Percentiles rank a stretch among this genome's conserved stretches.
Evolutionary conservation across 2,329 filamentous ascomycete genomes (phyloP).

Genomic region (Fusarium marasasianum): DNA sequence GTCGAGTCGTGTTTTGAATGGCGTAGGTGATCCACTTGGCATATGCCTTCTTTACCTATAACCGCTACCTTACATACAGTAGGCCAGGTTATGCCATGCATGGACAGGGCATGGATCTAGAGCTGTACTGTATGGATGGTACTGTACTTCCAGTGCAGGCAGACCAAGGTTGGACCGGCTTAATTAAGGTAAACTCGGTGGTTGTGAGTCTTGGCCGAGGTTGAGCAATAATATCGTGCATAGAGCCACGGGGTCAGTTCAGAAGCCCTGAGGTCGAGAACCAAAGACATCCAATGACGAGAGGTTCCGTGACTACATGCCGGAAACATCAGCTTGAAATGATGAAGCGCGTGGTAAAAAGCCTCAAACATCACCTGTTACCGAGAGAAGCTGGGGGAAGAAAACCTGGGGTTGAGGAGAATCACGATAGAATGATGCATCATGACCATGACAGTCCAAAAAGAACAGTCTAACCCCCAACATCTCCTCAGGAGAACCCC

Average conservation of each 20-base stretch:
- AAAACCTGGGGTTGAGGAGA: constrained; percentile 21
- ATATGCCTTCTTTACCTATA: constrained; percentile 13
- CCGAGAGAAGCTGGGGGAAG: neutral
- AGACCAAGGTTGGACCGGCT: neutral
- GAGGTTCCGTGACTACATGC: neutral
- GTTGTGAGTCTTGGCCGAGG: constrained; percentile 6
- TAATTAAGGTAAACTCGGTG: neutral
- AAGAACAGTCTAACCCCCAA: constrained; percentile 5
- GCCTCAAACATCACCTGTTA: constrained; percentile 17
- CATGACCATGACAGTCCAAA: neutral
- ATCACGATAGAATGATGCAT: constrained; percentile 27
- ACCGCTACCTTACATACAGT: constrained; percentile 8
- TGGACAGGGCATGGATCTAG: constrained; percentile 16
- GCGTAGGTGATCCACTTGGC: constrained; percentile 24
- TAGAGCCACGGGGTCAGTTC: constrained; percentile 26
- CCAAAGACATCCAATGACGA: constrained; percentile 10
- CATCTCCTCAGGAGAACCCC: neutral
- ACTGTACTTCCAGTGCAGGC: neutral
- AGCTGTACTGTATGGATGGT: constrained; percentile 15
- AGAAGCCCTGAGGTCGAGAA: constrained; percentile 16
- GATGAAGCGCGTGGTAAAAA: neutral
- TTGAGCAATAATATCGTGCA: constrained; percentile 33
- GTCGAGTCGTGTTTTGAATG: constrained; percentile 24
- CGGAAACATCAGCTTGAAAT: constrained; percentile 10
- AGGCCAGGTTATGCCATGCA: constrained; percentile 16